Evolutionary conservation across 2,329 filamentous ascomycete genomes (phyloP).

Genomic region (Hypoxylon sp.): DNA sequence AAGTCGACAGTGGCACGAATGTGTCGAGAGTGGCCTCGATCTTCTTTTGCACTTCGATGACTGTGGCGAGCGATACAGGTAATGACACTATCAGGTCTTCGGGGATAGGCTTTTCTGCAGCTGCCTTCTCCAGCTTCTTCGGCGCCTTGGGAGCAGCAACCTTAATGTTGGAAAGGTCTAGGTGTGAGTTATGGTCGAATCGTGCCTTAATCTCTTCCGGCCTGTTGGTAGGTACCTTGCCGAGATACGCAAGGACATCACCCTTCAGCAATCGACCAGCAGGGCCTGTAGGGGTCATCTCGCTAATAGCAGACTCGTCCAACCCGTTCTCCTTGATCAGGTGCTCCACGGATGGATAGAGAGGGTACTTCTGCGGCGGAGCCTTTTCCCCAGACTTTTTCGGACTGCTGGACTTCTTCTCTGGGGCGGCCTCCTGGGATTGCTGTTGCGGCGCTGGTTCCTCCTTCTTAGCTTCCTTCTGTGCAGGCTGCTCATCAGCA

Average conservation of each 20-base stretch:
- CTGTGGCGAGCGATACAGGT: constrained; percentile 81
- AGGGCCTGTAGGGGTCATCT: constrained; percentile 89
- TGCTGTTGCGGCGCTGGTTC: constrained; percentile 42
- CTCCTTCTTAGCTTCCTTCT: constrained; percentile 52
- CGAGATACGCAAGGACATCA: constrained; percentile 91
- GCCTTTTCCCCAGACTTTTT: constrained; percentile 60
- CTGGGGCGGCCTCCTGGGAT: constrained; percentile 47
- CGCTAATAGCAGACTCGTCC: constrained; percentile 77
- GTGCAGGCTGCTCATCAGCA: constrained; percentile 68
- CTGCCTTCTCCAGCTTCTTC: constrained; percentile 51
- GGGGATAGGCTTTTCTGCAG: constrained; percentile 57
- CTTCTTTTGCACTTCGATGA: constrained; percentile 83
- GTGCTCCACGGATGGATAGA: constrained; percentile 85
- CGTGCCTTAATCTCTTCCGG: constrained; percentile 77
- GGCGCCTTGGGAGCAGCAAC: constrained; percentile 66
- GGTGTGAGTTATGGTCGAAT: constrained; percentile 80
- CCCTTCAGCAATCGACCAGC: constrained; percentile 92
- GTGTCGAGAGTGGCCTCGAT: constrained; percentile 82
- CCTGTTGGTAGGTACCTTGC: constrained; percentile 77
- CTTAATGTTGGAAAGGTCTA: constrained; percentile 97
- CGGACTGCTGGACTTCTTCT: constrained; percentile 52
- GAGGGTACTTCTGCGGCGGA: constrained; percentile 75
- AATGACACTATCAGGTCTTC: constrained; percentile 72
- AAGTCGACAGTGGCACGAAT: constrained; percentile 84
- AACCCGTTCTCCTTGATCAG: constrained; percentile 84